Conservation (phyloP, 805 yeast species). For the Nakazawaea ernobii region DNA sequence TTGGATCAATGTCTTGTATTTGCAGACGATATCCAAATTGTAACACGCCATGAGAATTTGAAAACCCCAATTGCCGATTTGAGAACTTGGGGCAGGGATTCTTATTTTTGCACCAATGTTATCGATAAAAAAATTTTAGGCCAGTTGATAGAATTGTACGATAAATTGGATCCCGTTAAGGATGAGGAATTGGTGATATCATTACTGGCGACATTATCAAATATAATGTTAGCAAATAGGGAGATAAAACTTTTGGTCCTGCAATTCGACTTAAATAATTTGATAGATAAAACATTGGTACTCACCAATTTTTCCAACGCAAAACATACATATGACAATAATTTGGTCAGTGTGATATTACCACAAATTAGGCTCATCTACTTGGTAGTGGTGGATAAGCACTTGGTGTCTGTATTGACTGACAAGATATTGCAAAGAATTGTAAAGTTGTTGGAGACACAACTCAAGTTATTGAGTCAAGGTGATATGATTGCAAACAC, state of each 20-base stretch:
- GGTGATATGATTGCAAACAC: not conserved
- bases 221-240: conserved; percentile 2
- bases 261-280: not conserved
- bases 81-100: conserved; percentile 6
- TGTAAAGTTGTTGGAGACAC: not conserved
- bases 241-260: not conserved
- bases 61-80: not conserved
- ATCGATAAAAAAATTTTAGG: not conserved
- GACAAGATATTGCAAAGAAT: not conserved
- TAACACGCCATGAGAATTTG: not conserved
- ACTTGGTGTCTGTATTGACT: not conserved
- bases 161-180: not conserved
- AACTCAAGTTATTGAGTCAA: not conserved
- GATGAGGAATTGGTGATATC: not conserved
- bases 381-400: conserved; percentile 4
- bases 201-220: conserved; percentile 5
- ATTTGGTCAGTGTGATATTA: not conserved
- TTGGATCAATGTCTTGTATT: not conserved
- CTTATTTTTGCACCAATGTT: conserved; percentile 2
- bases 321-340: not conserved
- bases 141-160: not conserved
- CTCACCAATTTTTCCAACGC: not conserved
- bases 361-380: conserved; percentile 6
- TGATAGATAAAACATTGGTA: not conserved
- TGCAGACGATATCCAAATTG: not conserved